Percentiles rank a stretch among this genome's conserved stretches.
Conservation (phyloP, 345 rosid genomes). For the Populus nigra region DNA sequence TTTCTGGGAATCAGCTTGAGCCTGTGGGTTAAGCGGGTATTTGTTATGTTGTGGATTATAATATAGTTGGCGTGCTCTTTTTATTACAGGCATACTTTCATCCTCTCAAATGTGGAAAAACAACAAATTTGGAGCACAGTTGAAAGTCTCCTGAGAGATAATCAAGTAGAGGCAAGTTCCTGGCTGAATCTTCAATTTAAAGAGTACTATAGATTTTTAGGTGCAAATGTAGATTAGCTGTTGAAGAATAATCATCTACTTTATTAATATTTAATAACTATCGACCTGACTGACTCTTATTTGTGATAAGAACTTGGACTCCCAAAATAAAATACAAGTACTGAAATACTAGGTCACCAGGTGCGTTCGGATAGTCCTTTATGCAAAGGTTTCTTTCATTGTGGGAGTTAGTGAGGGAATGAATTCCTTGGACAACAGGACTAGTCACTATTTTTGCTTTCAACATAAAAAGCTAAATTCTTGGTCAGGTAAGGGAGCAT, state of each 20-base stretch:
- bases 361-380: background rate
- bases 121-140: conserved; percentile 80
- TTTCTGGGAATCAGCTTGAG: background rate
- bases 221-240: background rate
- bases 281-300: background rate
- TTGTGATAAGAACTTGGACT: background rate
- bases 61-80: conserved; percentile 9
- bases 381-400: background rate
- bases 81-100: conserved; percentile 75
- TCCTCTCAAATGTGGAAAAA: conserved; percentile 64
- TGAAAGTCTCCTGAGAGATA: conserved; percentile 77
- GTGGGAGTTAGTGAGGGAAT: conserved; percentile 1
- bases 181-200: conserved; percentile 9
- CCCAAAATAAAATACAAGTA: background rate
- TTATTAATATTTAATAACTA: background rate
- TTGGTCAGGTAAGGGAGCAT: conserved; percentile 88
- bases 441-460: background rate
- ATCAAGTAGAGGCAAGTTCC: conserved; percentile 90
- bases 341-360: background rate
- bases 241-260: background rate
- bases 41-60: conserved; percentile 12
- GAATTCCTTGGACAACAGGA: conserved; percentile 8
- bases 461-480: conserved; percentile 5
- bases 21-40: conserved; percentile 7
- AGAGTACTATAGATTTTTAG: background rate